Evolutionary conservation across 2,329 filamentous ascomycete genomes (phyloP).

Genomic region (Botryotinia convoluta): DNA sequence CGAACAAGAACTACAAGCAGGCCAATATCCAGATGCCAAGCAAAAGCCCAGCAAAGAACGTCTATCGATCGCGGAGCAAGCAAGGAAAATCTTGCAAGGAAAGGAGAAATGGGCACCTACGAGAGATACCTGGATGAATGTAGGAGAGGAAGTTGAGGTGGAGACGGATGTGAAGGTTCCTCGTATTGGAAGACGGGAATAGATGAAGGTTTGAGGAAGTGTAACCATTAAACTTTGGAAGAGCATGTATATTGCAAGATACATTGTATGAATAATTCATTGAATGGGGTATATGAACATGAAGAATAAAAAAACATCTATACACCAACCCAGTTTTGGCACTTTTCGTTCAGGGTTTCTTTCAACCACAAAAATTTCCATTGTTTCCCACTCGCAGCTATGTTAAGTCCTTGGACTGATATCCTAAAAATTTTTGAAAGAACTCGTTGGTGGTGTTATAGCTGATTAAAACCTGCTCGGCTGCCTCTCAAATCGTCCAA

Average conservation of each 20-base stretch:
- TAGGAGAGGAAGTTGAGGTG: conserved; percentile 36
- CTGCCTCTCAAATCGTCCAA: not conserved
- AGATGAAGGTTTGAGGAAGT: not conserved
- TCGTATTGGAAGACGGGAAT: conserved; percentile 5
- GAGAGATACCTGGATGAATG: conserved; percentile 35
- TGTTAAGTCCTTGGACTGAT: not conserved
- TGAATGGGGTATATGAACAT: not conserved
- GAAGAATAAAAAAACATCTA: conserved; percentile 2
- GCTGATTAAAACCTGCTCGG: not conserved
- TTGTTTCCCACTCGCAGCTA: not conserved
- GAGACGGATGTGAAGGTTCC: conserved; percentile 34
- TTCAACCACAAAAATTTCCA: not conserved
- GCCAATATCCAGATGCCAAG: conserved; percentile 34
- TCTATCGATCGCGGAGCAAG: conserved; percentile 54
- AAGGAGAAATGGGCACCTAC: conserved; percentile 55
- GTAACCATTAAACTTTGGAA: not conserved
- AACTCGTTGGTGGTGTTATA: not conserved
- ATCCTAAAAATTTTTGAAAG: not conserved
- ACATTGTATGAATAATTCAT: conserved; percentile 5
- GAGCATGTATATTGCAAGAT: not conserved
- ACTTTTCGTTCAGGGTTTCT: not conserved
- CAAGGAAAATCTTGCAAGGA: conserved; percentile 59
- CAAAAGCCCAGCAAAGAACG: conserved; percentile 40
- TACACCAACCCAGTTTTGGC: not conserved
- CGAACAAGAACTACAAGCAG: conserved; percentile 34